These are phyloP conservation scores for Quercus ilex DNA, from an alignment of 306 rosid genomes.

Conservation along the genomic window DNA sequence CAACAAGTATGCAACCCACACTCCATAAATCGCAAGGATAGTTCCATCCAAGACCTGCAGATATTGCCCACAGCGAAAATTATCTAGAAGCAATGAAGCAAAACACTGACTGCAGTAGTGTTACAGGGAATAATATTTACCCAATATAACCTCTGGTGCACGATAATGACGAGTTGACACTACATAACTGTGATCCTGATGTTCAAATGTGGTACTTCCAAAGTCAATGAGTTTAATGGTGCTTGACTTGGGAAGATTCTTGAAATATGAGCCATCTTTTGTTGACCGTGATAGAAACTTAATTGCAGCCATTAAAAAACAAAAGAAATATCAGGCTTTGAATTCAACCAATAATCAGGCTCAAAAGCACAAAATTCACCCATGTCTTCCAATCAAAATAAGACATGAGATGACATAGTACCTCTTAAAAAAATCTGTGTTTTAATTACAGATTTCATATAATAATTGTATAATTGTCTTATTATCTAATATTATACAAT, in stretches of 20 bases:
- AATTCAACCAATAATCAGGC: not conserved
- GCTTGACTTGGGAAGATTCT: constrained; percentile 75
- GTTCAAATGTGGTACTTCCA: constrained; percentile 79
- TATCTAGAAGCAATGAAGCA: not conserved
- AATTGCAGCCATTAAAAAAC: constrained; percentile 11
- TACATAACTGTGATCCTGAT: constrained; percentile 76
- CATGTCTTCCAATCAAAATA: constrained; percentile 7
- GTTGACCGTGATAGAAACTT: constrained; percentile 58
- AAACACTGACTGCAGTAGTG: not conserved
- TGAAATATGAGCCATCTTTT: constrained; percentile 69
- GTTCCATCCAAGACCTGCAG: constrained; percentile 85
- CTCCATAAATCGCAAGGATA: constrained; percentile 91
- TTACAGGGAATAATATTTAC: constrained; percentile 32
- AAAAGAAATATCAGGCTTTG: constrained; percentile 9
- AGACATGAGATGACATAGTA: not conserved
- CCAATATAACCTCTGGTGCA: constrained; percentile 81
- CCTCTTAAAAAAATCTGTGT: too few relatives aligned
- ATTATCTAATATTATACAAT: not conserved
- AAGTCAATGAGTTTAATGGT: constrained; percentile 84
- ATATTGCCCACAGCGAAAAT: constrained; percentile 13
- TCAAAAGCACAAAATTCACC: not conserved
- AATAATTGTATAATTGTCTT: too few relatives aligned
- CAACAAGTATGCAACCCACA: constrained; percentile 83
- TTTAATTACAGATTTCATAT: too few relatives aligned
- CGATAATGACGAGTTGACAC: constrained; percentile 88